Conservation (phyloP, 495 filamentous ascomycete genomes). For the Annulohypoxylon moriforme region DNA sequence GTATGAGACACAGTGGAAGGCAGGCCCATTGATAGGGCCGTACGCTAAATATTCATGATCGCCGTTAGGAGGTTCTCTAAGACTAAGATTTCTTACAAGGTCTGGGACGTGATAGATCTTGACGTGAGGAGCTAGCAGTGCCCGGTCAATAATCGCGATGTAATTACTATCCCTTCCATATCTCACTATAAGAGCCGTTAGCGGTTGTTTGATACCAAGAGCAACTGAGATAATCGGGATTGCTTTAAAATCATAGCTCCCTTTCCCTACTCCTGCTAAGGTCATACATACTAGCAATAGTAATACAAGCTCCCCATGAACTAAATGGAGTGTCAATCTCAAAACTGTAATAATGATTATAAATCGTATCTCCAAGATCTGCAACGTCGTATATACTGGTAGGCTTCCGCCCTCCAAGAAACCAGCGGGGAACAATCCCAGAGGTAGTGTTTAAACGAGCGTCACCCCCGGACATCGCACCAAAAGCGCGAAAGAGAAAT, state of each 20-base stretch:
- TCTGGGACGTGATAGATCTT: conserved; percentile 19
- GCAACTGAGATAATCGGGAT: no score
- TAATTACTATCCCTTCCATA: not conserved
- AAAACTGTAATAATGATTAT: not conserved
- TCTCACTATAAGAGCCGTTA: not conserved
- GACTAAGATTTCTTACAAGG: not conserved
- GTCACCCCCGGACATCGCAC: conserved; percentile 9
- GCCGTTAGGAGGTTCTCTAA: not conserved
- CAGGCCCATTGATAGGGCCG: conserved; percentile 11
- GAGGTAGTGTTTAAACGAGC: conserved; percentile 6
- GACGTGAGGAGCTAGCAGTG: conserved; percentile 9
- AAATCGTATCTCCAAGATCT: not conserved
- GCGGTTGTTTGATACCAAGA: not conserved
- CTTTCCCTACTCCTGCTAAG: no score
- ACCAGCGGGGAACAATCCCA: conserved; percentile 1
- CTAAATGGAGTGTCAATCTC: not conserved
- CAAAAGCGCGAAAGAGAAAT: conserved; percentile 20
- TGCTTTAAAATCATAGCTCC: no score
- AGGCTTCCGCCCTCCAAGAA: conserved; percentile 11
- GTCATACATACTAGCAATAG: conserved; percentile 11
- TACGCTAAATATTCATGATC: conserved; percentile 12
- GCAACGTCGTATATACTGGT: conserved; percentile 13
- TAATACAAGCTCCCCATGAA: conserved; percentile 17
- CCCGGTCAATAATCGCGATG: conserved; percentile 12
- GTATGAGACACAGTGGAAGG: conserved; percentile 4